Conservation (phyloP, 208 protist genomes). For the Trichomonas tenax region DNA sequence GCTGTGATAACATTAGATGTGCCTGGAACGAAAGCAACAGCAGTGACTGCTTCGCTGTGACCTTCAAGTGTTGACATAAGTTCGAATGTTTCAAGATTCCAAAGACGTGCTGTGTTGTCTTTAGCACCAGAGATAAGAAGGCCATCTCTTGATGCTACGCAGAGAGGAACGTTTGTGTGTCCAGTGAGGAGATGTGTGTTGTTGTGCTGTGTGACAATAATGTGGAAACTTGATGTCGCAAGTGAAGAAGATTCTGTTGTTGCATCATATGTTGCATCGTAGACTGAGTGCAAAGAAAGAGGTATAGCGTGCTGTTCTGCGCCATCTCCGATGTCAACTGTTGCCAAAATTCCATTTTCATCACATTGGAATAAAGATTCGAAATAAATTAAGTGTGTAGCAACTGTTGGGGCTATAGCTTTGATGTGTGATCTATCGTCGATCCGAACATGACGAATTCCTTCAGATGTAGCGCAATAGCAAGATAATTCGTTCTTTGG, state of each 20-base stretch:
- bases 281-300: neutral
- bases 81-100: neutral
- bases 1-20: constrained; percentile 16
- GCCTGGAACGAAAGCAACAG: constrained; percentile 24
- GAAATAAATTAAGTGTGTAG: neutral
- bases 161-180: neutral
- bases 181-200: neutral
- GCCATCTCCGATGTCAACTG: neutral
- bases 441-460: neutral
- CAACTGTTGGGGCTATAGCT: neutral
- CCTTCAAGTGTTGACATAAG: neutral
- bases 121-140: neutral
- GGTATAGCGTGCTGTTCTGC: neutral
- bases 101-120: neutral
- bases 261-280: neutral
- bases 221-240: neutral
- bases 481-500: neutral
- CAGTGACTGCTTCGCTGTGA: constrained; percentile 7
- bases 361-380: neutral
- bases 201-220: neutral
- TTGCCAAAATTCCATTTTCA: neutral
- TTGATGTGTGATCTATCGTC: neutral
- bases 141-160: neutral
- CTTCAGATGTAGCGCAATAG: neutral
- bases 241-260: neutral